Conservation (phyloP, 306 rosid genomes). For the Dryas drummondii region DNA sequence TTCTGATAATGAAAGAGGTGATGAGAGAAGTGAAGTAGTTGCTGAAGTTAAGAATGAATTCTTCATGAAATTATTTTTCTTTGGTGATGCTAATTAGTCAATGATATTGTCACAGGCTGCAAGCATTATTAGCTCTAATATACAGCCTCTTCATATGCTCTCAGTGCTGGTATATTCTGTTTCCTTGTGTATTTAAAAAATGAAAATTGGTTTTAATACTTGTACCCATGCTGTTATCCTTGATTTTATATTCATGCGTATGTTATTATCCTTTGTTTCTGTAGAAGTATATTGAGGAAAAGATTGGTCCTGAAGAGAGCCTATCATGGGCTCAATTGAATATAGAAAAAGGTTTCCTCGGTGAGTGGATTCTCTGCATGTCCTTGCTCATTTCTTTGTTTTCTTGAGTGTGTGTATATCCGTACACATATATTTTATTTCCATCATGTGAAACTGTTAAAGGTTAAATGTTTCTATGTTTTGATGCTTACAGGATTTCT, state of each 20-base stretch:
- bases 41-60: background rate
- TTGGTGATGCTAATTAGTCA: conserved; percentile 3
- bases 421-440: background rate
- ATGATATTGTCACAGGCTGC: conserved; percentile 40
- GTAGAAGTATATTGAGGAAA: conserved; percentile 40
- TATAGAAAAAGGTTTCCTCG: conserved; percentile 39
- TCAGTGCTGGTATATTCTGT: conserved; percentile 38
- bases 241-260: background rate
- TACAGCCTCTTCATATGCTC: conserved; percentile 45
- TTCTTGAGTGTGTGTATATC: too few relatives aligned
- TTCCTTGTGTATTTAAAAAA: background rate
- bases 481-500: background rate
- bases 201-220: background rate
- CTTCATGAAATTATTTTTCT: background rate
- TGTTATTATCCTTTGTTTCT: conserved; percentile 1
- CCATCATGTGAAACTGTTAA: background rate
- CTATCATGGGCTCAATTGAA: conserved; percentile 29
- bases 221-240: background rate
- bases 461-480: background rate
- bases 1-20: background rate
- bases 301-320: conserved; percentile 33
- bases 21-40: background rate
- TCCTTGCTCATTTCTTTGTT: background rate
- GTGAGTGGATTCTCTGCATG: conserved; percentile 17
- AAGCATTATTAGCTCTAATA: conserved; percentile 37